Base-by-base conservation (phyloP, 1,284 basidiomycete genomes). In the Trichosporon coremiiforme region DNA sequence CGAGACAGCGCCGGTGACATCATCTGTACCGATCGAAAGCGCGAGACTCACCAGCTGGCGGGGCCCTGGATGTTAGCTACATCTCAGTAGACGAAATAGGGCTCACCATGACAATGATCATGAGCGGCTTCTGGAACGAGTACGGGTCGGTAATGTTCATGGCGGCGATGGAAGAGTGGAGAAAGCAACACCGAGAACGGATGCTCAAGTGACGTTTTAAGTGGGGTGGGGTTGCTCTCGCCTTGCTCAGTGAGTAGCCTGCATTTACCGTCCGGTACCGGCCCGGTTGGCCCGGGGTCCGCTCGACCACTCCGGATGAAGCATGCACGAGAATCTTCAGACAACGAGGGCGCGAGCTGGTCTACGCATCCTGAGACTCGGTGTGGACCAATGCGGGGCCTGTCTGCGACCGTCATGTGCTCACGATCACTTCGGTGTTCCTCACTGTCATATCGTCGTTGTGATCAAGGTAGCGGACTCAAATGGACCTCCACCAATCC, bases 71-170 rank as follows among this genome's bases (percentile, higher is more conserved):
- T 2, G 71, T 69, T 60, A 72, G 73, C 66, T 15, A 15, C 41
- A 25, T 8, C n/a, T 25, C 4, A 3, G 55, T 5, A 29, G 4
- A 6, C 1, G 1, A 10, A 4, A 4, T 22, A 0, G 2, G 2
- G 76, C 81, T 69, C 66, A 82, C 82, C 83, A 84, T 84, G 63
- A 82, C 83, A n/a, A 84, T 75, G 62, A 84, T 80, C 68, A 84
- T 74, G 1, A 82, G 76, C 0, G 83, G 83, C 66, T 80, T 74
- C 2, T 80, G 25, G 33, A 55, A 36, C 2, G 45, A 12, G 66
- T 70, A 73, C 5, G 57, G 57, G 17, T 62, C 29, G 57, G 29
- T 62, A 35, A 67, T 57, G 22, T 57, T 12, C 68, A 71, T 71
- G 29, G 17, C 41, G 33, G 8, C 45, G 33, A 36, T 17, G 12